Evolutionary conservation across 1,284 basidiomycete species (phyloP).

Genomic region (Phlebopus sp.): DNA sequence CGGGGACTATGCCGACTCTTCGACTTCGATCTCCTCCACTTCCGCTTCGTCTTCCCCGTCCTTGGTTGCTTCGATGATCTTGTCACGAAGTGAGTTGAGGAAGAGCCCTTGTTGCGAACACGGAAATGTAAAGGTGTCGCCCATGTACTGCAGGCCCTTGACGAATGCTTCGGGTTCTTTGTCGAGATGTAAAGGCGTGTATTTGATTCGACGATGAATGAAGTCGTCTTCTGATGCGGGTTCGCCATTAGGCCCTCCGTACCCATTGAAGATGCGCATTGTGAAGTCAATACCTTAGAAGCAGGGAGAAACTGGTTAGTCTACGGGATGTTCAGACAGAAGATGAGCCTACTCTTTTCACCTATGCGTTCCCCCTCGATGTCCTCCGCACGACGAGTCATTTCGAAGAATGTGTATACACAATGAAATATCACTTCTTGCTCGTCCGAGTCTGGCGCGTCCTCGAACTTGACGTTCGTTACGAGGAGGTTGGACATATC

Average conservation of each 20-base stretch:
- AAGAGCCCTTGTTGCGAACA: constrained; percentile 63
- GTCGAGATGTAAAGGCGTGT: constrained; percentile 61
- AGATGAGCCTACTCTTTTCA: constrained; percentile 39
- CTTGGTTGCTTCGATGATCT: constrained; percentile 39
- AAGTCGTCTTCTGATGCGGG: constrained; percentile 34
- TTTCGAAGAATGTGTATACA: constrained; percentile 49
- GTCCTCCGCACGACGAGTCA: constrained; percentile 24
- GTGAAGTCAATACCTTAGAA: constrained; percentile 58
- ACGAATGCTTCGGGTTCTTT: constrained; percentile 54
- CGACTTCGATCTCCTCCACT: constrained; percentile 29
- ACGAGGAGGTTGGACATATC: constrained; percentile 59
- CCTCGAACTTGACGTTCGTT: constrained; percentile 44
- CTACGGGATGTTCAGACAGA: background rate
- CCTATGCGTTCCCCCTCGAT: constrained; percentile 29
- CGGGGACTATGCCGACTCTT: constrained; percentile 10
- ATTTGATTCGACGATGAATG: constrained; percentile 48
- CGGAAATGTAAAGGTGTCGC: constrained; percentile 62
- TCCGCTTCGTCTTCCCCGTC: constrained; percentile 31
- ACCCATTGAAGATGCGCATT: constrained; percentile 46
- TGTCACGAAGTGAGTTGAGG: constrained; percentile 53
- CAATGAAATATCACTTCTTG: constrained; percentile 50
- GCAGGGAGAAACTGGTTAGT: constrained; percentile 5
- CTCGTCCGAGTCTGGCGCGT: constrained; percentile 20
- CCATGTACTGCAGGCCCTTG: constrained; percentile 57
- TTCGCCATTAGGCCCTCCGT: constrained; percentile 30